Percentiles rank a stretch among this genome's conserved stretches.
These are phyloP conservation scores for Cylindrodendrum hubeiense DNA, from an alignment of 2,329 filamentous ascomycete genomes.

Conservation along the genomic window DNA sequence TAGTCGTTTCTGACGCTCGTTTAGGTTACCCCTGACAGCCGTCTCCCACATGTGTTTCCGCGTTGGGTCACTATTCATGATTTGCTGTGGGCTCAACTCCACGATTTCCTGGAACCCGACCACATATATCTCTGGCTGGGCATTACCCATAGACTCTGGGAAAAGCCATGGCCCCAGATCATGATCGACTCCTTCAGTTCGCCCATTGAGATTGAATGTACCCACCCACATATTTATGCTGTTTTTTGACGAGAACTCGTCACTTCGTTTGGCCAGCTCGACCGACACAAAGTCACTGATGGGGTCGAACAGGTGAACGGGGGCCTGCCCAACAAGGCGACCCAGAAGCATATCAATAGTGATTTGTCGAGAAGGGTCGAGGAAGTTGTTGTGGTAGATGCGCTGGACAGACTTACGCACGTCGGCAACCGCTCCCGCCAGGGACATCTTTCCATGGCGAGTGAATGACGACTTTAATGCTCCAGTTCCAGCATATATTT, in stretches of 20 bases:
- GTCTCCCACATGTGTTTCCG: conserved; percentile 88
- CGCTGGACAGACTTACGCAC: conserved; percentile 93
- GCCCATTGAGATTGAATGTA: conserved; percentile 95
- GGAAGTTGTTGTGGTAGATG: conserved; percentile 97
- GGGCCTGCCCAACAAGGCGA: conserved; percentile 82
- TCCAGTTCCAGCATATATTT: conserved; percentile 96
- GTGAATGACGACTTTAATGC: conserved; percentile 97
- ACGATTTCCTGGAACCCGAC: conserved; percentile 99
- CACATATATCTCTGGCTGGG: conserved; percentile 86
- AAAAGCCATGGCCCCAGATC: conserved; percentile 91
- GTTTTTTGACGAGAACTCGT: conserved; percentile 81
- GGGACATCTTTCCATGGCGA: conserved; percentile 92
- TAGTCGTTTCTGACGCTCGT: conserved; percentile 73
- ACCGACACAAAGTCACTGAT: conserved; percentile 90
- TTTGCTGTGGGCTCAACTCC: conserved; percentile 96
- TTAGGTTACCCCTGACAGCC: conserved; percentile 82
- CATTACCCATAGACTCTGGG: conserved; percentile 67
- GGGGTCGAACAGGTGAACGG: conserved; percentile 91
- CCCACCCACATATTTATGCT: conserved; percentile 86
- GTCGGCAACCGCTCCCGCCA: conserved; percentile 94
- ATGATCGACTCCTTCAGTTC: conserved; percentile 79
- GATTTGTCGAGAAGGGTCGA: conserved; percentile 91
- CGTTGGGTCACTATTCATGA: conserved; percentile 97
- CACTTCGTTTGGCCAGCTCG: conserved; percentile 76
- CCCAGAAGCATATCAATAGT: conserved; percentile 95